Base-by-base conservation (phyloP, 2,329 filamentous ascomycete species). In the Blastomyces parvus region DNA sequence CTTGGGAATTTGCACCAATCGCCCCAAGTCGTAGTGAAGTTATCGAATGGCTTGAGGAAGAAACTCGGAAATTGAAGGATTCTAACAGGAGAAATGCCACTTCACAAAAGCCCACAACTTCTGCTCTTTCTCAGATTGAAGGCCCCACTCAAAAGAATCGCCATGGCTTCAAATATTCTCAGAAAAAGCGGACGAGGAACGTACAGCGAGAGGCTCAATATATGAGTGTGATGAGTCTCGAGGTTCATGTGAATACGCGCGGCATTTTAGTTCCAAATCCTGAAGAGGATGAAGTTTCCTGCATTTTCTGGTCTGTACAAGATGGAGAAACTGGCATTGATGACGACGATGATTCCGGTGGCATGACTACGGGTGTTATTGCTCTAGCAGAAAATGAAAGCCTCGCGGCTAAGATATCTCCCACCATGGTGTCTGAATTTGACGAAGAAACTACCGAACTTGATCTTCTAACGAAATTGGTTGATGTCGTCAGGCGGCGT, bases 171-270 rank as follows among this genome's bases (percentile, higher is more conserved):
- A 94, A 92, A 72, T 96, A 89, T 73, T 91, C 88, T 0, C 91
- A 92, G 68, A 89, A 87, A 71, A 82, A 83, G 65, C 85, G 86
- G 67, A 87, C 87, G 1, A 89, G 87, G 0, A 91, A 86, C 67
- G 86, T 95, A 22, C 85, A 90, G 70, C 89, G 93, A 67, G 90
- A 95, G 73, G 86, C 86, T 2, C 89, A 94, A 69, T 96, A 96
- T 73, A 97, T 99, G 94, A 96, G 90, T 68, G 91, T 88, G 22
- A 92, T 99, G 90, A 95, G 91, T 68, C 76, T 99, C 7, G 94
- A 99, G 73, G 78, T 97, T 4, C 93, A 99, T 72, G 88, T 95
- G 66, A 96, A 96, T 69, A 94, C 89, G 3, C 84, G 93, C 63
- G 90, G 86, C 7, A 86, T 85, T 59, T 81, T 97, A 9, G 84